Evolutionary conservation across 2,329 filamentous ascomycete species (phyloP).

Genomic region (Plectosphaerella cucumerina): DNA sequence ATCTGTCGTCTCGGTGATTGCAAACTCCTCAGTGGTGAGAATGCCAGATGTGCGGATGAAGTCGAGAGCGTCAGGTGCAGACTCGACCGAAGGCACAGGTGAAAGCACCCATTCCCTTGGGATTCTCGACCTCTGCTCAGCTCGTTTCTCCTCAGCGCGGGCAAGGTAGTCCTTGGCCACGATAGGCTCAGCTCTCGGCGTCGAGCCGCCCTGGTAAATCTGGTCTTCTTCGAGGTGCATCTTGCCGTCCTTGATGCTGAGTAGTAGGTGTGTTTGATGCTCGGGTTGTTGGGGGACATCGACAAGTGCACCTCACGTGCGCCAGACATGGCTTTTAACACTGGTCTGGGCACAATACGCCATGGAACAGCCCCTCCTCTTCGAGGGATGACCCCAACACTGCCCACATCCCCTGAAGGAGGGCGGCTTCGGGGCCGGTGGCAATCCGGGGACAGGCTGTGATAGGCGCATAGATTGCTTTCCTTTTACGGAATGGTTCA

Average conservation of each 20-base stretch:
- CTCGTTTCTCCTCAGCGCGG: background rate
- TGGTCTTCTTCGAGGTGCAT: background rate
- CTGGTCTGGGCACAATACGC: too few relatives aligned
- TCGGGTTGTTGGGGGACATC: background rate
- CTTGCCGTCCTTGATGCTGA: background rate
- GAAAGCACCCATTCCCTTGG: constrained; percentile 5
- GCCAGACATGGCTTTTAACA: background rate
- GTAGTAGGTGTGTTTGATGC: background rate
- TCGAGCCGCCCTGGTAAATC: background rate
- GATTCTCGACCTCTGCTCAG: background rate
- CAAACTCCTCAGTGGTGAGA: constrained; percentile 37
- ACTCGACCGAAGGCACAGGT: background rate
- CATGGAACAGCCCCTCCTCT: too few relatives aligned
- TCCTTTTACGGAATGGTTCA: too few relatives aligned
- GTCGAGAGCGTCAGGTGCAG: background rate
- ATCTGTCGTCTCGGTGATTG: constrained; percentile 44
- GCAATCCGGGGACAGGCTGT: too few relatives aligned
- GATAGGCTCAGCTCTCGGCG: too few relatives aligned
- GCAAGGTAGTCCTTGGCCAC: background rate
- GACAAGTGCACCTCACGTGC: background rate
- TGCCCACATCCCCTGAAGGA: too few relatives aligned
- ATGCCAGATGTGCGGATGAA: constrained; percentile 26
- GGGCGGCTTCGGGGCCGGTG: too few relatives aligned
- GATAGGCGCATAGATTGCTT: too few relatives aligned
- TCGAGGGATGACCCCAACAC: too few relatives aligned